A percentile compares a stretch with the other conserved stretches of the same genome.
These are phyloP conservation scores for Vigna nakashimae DNA, from an alignment of 306 rosid genomes.

Conservation along the genomic window DNA sequence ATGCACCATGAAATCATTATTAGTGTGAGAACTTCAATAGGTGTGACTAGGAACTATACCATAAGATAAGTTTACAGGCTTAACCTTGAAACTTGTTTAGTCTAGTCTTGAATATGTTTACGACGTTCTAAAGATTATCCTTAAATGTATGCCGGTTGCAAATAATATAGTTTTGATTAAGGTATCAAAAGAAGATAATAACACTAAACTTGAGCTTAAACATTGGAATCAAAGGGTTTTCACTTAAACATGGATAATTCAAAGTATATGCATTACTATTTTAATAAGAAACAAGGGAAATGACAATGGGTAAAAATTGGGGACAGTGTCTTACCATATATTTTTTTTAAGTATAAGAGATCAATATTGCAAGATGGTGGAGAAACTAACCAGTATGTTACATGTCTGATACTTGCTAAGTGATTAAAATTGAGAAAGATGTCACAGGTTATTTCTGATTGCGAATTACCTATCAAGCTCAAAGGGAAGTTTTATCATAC, in stretches of 20 bases:
- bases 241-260: neutral
- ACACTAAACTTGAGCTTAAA: neutral
- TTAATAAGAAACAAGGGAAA: neutral
- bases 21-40: neutral
- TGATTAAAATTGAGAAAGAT: neutral
- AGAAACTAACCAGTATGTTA: neutral
- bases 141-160: neutral
- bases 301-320: too few relatives aligned
- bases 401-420: neutral
- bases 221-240: constrained; percentile 4
- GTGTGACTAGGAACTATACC: neutral
- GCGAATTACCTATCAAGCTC: neutral
- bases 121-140: neutral
- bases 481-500: neutral
- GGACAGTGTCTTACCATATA: too few relatives aligned
- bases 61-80: neutral
- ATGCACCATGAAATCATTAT: neutral
- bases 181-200: neutral
- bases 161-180: neutral
- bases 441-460: neutral
- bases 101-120: neutral
- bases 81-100: neutral
- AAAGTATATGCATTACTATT: neutral
- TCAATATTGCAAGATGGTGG: neutral
- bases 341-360: neutral